These are phyloP conservation scores for Ogataea angusta DNA, from an alignment of 805 yeast genomes.

Conservation along the genomic window DNA sequence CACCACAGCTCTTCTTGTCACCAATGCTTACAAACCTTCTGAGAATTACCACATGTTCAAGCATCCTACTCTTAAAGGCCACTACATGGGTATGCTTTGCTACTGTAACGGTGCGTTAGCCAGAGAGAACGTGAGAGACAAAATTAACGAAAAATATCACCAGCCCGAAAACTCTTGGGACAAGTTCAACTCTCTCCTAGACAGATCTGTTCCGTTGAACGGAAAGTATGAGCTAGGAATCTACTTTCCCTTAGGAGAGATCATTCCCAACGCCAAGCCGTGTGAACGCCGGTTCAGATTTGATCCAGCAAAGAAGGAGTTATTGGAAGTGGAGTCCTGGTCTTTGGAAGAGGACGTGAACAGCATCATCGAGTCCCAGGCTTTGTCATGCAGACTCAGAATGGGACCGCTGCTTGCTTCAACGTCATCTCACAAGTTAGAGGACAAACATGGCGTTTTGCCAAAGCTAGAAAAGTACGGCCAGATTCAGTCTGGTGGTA, in stretches of 20 bases:
- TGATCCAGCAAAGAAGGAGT: conserved; percentile 28
- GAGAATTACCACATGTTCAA: conserved; percentile 80
- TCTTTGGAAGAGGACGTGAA: conserved; percentile 62
- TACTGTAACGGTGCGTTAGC: conserved; percentile 90
- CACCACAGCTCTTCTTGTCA: conserved; percentile 82
- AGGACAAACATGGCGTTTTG: conserved; percentile 18
- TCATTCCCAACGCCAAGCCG: conserved; percentile 76
- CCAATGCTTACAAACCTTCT: conserved; percentile 73
- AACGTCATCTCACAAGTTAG: conserved; percentile 10
- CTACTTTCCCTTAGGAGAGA: conserved; percentile 88
- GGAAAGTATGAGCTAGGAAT: conserved; percentile 58
- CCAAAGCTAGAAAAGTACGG: conserved; percentile 36
- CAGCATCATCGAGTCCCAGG: conserved; percentile 83
- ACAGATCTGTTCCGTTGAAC: conserved; percentile 30
- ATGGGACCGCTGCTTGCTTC: conserved; percentile 69
- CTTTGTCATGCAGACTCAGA: conserved; percentile 77
- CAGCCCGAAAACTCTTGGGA: conserved; percentile 46
- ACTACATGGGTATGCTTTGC: conserved; percentile 94
- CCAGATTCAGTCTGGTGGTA: conserved; percentile 47
- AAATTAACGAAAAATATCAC: conserved; percentile 45
- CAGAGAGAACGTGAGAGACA: conserved; percentile 70
- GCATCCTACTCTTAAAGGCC: conserved; percentile 75
- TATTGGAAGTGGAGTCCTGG: conserved; percentile 38
- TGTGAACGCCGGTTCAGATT: conserved; percentile 55
- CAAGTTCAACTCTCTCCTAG: conserved; percentile 54